Evolutionary conservation across 345 rosid genomes (phyloP), one percentile per base, ranked within the genome.

Genomic region (Camelina laxa): DNA sequence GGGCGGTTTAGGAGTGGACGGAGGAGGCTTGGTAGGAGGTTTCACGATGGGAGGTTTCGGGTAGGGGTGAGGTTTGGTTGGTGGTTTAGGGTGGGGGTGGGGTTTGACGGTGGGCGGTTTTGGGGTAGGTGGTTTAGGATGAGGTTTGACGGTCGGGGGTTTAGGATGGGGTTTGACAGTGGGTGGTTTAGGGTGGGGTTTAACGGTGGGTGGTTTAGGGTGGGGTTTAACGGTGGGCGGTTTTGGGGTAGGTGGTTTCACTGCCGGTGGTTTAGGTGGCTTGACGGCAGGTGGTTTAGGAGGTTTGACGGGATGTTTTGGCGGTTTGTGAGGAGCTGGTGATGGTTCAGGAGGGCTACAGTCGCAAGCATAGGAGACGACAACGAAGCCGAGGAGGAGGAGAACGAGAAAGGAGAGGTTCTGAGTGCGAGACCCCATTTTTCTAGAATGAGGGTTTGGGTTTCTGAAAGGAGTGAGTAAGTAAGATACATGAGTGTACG

Each of bases 281-380:
- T 75, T 75, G 7, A 49, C 73, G 9, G 79, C 31, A 0, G 79
- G 79, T 42, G 79, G 73, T 67, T 75, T 67, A 19, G 79, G 79
- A 0, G 79, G 80, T 56, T 69, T 76, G 13, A 41, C 49, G 41
- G 76, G 76, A 71, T 71, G 80, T 57, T 77, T 77, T 24, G 80
- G 80, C 0, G 80, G 80, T 62, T 75, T 75, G 57, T 30, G 55
- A 21, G 79, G 74, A 0, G 33, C 10, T 0, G 70, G 75, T 54
- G 80, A 69, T 44, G 75, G 70, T 70, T 76, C 70, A 63, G 80
- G 80, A 51, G 79, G 74, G 59, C 36, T 48, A 38, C 75, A 76
- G 14, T 70, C 71, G 10, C 80, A 64, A 63, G 80, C 75, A 31
- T 56, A 64, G 27, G 80, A 76, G 54, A 76, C 47, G 53, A 71